Percentiles rank a stretch among this genome's conserved stretches.
These are phyloP conservation scores for Talaromyces albobiverticillius DNA, from an alignment of 2,329 filamentous ascomycete genomes.

Conservation along the genomic window DNA sequence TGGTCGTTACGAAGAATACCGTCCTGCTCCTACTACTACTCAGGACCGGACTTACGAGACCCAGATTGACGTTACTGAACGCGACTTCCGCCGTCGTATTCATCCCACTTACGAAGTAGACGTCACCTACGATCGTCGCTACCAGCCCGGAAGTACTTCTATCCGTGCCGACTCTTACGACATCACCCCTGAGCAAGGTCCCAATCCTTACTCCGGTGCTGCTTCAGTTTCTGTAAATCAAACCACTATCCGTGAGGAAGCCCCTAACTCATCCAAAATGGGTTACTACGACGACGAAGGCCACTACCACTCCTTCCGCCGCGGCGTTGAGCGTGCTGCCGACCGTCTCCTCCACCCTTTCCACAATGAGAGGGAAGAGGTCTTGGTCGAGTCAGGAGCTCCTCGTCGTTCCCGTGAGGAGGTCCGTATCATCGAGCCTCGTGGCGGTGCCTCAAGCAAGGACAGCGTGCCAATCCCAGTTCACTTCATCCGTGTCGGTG, in stretches of 20 bases:
- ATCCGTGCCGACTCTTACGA: constrained; percentile 24
- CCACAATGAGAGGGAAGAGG: constrained; percentile 47
- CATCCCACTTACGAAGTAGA: constrained; percentile 52
- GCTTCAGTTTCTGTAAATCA: constrained; percentile 51
- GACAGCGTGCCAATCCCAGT: constrained; percentile 97
- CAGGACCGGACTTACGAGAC: constrained; percentile 43
- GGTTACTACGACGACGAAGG: constrained; percentile 79
- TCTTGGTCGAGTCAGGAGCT: constrained; percentile 40
- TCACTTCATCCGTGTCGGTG: constrained; percentile 99
- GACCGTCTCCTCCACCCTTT: constrained; percentile 65
- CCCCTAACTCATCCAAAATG: constrained; percentile 63
- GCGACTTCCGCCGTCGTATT: constrained; percentile 65
- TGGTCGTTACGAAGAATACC: constrained; percentile 39
- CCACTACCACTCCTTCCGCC: constrained; percentile 71
- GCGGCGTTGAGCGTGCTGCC: constrained; percentile 65
- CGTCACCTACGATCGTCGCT: constrained; percentile 39
- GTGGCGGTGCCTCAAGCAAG: constrained; percentile 48
- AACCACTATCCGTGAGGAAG: constrained; percentile 51
- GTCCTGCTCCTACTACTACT: constrained; percentile 22
- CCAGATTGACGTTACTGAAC: constrained; percentile 53
- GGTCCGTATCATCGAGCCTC: constrained; percentile 52
- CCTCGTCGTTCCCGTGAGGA: constrained; percentile 48
- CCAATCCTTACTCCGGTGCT: constrained; percentile 28
- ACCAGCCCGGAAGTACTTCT: constrained; percentile 24
- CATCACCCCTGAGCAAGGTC: constrained; percentile 47